Evolutionary conservation across 805 yeast genomes (phyloP).

Genomic region (Millerago galiae): DNA sequence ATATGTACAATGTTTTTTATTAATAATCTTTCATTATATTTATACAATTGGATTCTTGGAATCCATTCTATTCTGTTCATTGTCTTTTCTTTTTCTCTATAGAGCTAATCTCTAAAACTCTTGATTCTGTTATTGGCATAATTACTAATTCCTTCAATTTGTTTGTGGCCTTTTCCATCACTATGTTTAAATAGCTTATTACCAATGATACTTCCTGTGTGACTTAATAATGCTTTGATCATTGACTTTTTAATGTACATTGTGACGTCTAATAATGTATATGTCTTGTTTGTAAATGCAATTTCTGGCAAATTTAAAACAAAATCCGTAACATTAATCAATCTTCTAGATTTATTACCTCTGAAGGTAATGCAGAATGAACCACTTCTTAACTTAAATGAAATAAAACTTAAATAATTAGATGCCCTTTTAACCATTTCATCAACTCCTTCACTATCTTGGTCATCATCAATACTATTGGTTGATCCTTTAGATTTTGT

Average conservation of each 20-base stretch:
- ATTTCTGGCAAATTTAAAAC: constrained; percentile 58
- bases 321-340: constrained; percentile 75
- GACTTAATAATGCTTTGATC: constrained; percentile 50
- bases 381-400: constrained; percentile 45
- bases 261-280: constrained; percentile 68
- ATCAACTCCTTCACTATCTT: constrained; percentile 33
- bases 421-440: constrained; percentile 75
- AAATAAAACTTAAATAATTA: constrained; percentile 59
- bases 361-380: constrained; percentile 66
- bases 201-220: constrained; percentile 73
- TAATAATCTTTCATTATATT: background rate
- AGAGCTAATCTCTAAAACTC: constrained; percentile 11
- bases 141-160: constrained; percentile 17
- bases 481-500: too few species aligned
- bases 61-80: background rate
- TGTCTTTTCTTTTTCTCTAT: background rate
- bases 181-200: constrained; percentile 53
- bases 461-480: constrained; percentile 1
- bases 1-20: background rate
- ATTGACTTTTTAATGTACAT: constrained; percentile 55
- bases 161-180: constrained; percentile 9
- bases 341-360: constrained; percentile 61
- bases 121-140: constrained; percentile 20
- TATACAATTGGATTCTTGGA: background rate
- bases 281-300: constrained; percentile 51